phyloP scores from a whole-genome alignment of 2,329 filamentous ascomycete genomes.

The Colletotrichum sp. region DNA sequence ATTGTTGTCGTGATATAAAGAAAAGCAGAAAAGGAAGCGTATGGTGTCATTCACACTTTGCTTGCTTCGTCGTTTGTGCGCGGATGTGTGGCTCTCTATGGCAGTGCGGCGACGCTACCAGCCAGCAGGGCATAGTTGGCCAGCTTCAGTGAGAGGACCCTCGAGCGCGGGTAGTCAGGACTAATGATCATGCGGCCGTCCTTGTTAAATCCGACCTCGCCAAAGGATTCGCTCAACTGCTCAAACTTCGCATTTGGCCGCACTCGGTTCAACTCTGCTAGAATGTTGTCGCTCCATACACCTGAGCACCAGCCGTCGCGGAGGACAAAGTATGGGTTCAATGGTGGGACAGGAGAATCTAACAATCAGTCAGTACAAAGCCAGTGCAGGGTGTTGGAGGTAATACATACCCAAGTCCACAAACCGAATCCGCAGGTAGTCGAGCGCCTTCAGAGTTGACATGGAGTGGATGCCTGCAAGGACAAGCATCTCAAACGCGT shows the following conservation, averaged over 20 bases:
- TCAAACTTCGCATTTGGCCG: slow-evolving; percentile 64
- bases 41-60: neutral
- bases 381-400: neutral
- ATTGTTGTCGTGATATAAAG: slow-evolving; percentile 11
- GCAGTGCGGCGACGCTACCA: slow-evolving; percentile 15
- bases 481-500: slow-evolving; percentile 72
- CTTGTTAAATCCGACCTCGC: slow-evolving; percentile 62
- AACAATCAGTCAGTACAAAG: slow-evolving; percentile 24
- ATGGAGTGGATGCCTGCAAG: slow-evolving; percentile 66
- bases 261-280: slow-evolving; percentile 61
- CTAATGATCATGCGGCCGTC: slow-evolving; percentile 62
- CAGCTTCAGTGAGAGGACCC: slow-evolving; percentile 60
- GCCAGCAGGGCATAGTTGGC: slow-evolving; percentile 59
- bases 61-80: neutral
- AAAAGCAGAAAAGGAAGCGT: neutral
- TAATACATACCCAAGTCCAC: slow-evolving; percentile 66
- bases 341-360: slow-evolving; percentile 72
- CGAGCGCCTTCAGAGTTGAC: slow-evolving; percentile 60
- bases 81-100: neutral
- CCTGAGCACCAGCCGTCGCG: slow-evolving; percentile 66
- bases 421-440: slow-evolving; percentile 73
- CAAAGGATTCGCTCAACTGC: slow-evolving; percentile 68
- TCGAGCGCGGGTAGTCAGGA: slow-evolving; percentile 57
- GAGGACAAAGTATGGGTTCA: slow-evolving; percentile 76
- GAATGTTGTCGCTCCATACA: slow-evolving; percentile 73